Evolutionary conservation across 805 yeast genomes (phyloP), one percentile per base, ranked within the genome.

Genomic region (Yamadazyma akitaensis): DNA sequence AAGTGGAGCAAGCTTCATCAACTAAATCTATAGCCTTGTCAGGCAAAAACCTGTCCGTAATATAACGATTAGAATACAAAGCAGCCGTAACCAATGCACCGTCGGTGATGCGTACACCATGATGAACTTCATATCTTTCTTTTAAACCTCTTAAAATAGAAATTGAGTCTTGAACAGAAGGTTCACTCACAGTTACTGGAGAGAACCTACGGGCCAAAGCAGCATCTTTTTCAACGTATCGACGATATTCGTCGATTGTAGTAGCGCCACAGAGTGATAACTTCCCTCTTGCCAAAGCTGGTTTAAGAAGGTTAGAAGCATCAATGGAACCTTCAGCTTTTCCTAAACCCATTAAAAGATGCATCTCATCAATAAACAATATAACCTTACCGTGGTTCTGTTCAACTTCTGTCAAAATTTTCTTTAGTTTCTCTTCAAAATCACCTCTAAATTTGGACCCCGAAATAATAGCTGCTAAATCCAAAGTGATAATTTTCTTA

Each of bases 401-500:
- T 58, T 88, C 95, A 30, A 91, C 83, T 61, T 92, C 97, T 44
- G 84, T 84, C 59, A 91, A 72, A 5, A 91, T 90, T 44, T 72
- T 71, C 60, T 91, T 91, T 53, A 91, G 68, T 51, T 97, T 81
- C 60, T 88, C 96, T 65, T 92, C 99, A 62, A 92, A 92, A 58
- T 92, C 99, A 53, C 99, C 99, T 50, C 97, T 77, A 67, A 80
- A 94, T 64, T 94, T 94, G 11, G 98, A 96, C 18, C 98, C 98
- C 1, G 96, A 88, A 35, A 94, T 90, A 50, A 92, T 74, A 1
- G 89, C 83, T 5, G 97, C 96, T 43, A 92, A 72, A 63, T 92
- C 98, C 39, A 92, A 72, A 0, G 97, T 80, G 33, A 92, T 77
- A 16, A 92, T 84, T 50, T 82, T 77, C 63, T 94, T 94, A 46